Evolutionary conservation across 768 basidiomycete species (phyloP).

Genomic region (Macrolepiota albuminosa): DNA sequence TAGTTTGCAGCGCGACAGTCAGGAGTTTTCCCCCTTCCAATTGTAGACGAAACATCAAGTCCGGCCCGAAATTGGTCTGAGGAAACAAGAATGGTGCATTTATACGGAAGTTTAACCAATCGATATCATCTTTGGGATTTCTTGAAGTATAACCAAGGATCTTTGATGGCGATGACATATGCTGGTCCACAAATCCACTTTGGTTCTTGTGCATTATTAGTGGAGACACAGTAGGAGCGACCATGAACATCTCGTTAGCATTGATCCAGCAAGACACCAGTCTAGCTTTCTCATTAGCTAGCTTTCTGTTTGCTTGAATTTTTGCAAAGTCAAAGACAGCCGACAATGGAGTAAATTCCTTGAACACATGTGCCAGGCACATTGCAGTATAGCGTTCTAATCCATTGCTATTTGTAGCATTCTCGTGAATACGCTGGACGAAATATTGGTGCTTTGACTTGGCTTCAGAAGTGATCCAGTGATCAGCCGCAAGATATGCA

Average conservation of each 20-base stretch:
- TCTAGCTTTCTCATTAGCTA: neutral
- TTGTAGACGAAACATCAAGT: neutral
- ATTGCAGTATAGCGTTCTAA: too few species aligned
- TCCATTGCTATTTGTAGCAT: too few species aligned
- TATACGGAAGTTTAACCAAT: neutral
- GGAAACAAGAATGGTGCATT: neutral
- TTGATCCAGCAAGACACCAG: neutral
- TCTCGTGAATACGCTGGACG: too few species aligned
- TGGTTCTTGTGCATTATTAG: neutral
- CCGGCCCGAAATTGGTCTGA: neutral
- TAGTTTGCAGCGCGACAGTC: neutral
- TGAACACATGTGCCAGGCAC: too few species aligned
- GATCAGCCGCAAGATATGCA: too few species aligned
- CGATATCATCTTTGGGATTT: neutral
- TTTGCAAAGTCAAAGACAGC: neutral
- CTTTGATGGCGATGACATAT: neutral
- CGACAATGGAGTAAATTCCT: too few species aligned
- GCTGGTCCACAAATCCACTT: too few species aligned
- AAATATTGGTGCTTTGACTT: too few species aligned
- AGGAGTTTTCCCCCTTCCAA: neutral
- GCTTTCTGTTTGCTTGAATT: neutral
- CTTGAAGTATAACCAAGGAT: neutral
- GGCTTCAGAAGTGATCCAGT: too few species aligned
- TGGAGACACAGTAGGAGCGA: neutral
- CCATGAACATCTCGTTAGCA: neutral